Base-by-base conservation (phyloP, 208 protist genomes). In the Acanthamoeba lenticulata region DNA sequence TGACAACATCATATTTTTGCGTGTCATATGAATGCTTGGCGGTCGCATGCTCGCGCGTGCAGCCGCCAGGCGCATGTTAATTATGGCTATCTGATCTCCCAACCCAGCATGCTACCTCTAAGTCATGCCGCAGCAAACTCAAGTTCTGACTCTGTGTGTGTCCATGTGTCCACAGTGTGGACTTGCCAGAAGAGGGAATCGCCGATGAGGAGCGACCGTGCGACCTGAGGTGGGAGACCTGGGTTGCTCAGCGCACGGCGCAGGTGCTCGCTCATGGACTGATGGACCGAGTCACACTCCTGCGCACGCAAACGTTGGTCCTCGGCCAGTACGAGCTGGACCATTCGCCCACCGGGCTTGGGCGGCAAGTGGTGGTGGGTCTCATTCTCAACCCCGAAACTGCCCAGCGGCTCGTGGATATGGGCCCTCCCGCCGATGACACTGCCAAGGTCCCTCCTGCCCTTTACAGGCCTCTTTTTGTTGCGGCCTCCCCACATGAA, bases 371-470 rank as follows among this genome's bases (percentile, higher is more conserved):
- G n/a, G 38, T 93, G 6, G 69, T 94, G 17, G 91, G 91, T 32
- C 49, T 94, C 15, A 67, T 88, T 32, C 52, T 94, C 17, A 60
- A 94, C 69, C 44, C 72, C n/a, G 52, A 36, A 21, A 94, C 29
- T 34, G 44, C 69, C 27, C 47, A 42, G 36, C 91, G 91, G 5
- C 24, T 94, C 21, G 55, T 94, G 21, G 91, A 94, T 49, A 29
- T 83, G 72, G 91, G 91, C 67, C 91, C 91, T 29, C 44, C 91
- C 17, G 91, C 91, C 29, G 91, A 94, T 52, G 49, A 85, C 44
- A 67, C 90, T 5, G 72, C 32, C 91, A 49, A 38, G 47, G 65
- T 69, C 2, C 44, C 29, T 21, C 38, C 24, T 21, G 13, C 15
- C 38, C 38, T 83, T 83, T 24, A 21, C 72, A 40, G n/a, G 21